These are phyloP conservation scores for Clarkia xantiana DNA, from an alignment of 345 rosid species.

Conservation along the genomic window DNA sequence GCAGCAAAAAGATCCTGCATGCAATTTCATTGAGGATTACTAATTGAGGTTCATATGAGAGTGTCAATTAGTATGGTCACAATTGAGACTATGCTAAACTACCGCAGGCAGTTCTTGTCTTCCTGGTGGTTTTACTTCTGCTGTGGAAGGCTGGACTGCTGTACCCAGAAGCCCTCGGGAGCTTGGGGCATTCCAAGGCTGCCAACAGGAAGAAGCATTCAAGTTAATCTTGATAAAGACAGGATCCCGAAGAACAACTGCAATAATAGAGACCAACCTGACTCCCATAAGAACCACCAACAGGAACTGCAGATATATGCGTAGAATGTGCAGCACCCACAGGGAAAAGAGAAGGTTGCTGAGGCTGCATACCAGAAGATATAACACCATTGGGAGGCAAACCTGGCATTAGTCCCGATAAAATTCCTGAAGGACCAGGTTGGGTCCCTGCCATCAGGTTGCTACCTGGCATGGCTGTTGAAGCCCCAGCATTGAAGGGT, in stretches of 20 bases:
- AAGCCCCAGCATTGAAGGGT: constrained; percentile 14
- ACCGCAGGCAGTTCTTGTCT: constrained; percentile 79
- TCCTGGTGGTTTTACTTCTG: constrained; percentile 36
- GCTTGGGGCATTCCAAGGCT: constrained; percentile 51
- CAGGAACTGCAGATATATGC: constrained; percentile 30
- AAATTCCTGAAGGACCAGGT: constrained; percentile 18
- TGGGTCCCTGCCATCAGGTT: constrained; percentile 19
- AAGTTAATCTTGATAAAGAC: constrained; percentile 6
- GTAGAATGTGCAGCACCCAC: constrained; percentile 25
- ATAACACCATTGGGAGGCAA: constrained; percentile 20
- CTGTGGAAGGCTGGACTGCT: constrained; percentile 20
- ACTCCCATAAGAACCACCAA: constrained; percentile 32
- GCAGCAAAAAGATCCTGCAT: constrained; percentile 67
- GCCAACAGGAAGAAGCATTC: constrained; percentile 13
- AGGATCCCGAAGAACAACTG: constrained; percentile 3
- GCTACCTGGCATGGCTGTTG: constrained; percentile 18
- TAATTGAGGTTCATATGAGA: not conserved
- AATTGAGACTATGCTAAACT: constrained; percentile 5
- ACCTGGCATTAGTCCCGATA: constrained; percentile 17
- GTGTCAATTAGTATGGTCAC: not conserved
- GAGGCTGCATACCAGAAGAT: constrained; percentile 33
- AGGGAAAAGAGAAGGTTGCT: constrained; percentile 34
- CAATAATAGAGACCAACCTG: constrained; percentile 32
- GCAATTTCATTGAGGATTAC: constrained; percentile 8
- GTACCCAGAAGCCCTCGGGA: constrained; percentile 25